These are phyloP conservation scores for Pseudopediastrum boryanum DNA, from an alignment of 139 green algal species.

Conservation along the genomic window DNA sequence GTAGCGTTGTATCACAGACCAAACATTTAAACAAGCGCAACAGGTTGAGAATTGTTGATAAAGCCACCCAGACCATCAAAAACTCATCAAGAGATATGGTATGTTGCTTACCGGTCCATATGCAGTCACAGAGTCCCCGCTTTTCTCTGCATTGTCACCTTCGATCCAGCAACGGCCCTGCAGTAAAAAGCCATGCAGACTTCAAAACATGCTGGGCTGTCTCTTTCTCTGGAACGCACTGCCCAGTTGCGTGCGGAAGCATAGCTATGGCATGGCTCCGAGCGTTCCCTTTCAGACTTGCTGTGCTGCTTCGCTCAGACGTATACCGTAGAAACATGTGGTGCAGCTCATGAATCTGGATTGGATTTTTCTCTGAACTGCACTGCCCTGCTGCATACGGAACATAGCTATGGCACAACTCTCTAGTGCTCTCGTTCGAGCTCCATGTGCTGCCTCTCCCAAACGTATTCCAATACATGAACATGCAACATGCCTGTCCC, in stretches of 20 bases:
- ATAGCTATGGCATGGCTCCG: background rate
- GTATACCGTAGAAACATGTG: background rate
- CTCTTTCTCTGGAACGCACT: no score
- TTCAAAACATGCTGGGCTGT: no score
- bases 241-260: no score
- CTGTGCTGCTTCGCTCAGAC: background rate
- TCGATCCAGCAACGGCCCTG: slow-evolving; percentile 90
- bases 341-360: background rate
- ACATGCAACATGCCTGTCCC: no score
- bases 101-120: slow-evolving; percentile 65
- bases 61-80: background rate
- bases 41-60: background rate
- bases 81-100: background rate
- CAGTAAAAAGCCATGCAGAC: background rate
- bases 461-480: no score
- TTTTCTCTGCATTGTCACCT: slow-evolving; percentile 70
- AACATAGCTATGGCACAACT: no score
- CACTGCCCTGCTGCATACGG: no score
- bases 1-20: background rate
- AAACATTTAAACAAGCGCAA: background rate
- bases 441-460: no score
- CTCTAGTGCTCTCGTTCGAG: no score
- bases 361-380: no score
- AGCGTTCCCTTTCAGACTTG: background rate
- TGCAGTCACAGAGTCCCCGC: slow-evolving; percentile 62